Evolutionary conservation across 192 early-diverging fungal species (phyloP).

Genomic region (Backusella luteola): DNA sequence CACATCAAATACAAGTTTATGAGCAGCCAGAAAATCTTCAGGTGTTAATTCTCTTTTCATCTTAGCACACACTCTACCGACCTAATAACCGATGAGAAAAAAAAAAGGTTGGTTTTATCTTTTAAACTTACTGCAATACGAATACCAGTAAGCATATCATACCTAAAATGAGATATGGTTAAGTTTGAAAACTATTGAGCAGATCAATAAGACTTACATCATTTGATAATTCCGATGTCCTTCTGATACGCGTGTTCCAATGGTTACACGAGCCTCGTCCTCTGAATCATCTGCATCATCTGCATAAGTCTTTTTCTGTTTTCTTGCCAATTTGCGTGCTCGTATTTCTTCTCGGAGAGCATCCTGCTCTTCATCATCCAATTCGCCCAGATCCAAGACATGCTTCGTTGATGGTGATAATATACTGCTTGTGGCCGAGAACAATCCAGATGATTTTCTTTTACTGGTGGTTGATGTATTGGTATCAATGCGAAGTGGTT

Average conservation of each 20-base stretch:
- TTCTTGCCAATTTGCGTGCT: not conserved
- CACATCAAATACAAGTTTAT: constrained; percentile 99
- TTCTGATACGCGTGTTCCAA: constrained; percentile 48
- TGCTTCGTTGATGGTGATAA: not conserved
- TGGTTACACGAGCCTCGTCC: constrained; percentile 37
- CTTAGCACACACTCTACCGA: constrained; percentile 87
- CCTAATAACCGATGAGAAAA: constrained; percentile 26
- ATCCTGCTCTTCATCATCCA: constrained; percentile 10
- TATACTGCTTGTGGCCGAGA: not conserved
- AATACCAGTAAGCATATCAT: constrained; percentile 26
- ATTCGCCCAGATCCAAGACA: constrained; percentile 7
- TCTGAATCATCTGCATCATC: constrained; percentile 14
- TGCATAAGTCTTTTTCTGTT: not conserved
- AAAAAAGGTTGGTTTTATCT: not conserved
- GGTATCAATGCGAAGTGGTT: not conserved
- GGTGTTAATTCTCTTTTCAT: constrained; percentile 66
- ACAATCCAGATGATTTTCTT: not conserved
- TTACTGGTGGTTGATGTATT: not conserved
- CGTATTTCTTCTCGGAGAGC: constrained; percentile 6
- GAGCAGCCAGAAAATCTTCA: constrained; percentile 83
- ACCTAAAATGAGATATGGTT: constrained; percentile 5
- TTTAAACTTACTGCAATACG: constrained; percentile 14
- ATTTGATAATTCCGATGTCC: constrained; percentile 20
- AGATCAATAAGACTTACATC: constrained; percentile 2
- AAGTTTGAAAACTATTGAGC: not conserved